phyloP scores from a whole-genome alignment of 2,329 filamentous ascomycete genomes.

The Alternaria sp. region DNA sequence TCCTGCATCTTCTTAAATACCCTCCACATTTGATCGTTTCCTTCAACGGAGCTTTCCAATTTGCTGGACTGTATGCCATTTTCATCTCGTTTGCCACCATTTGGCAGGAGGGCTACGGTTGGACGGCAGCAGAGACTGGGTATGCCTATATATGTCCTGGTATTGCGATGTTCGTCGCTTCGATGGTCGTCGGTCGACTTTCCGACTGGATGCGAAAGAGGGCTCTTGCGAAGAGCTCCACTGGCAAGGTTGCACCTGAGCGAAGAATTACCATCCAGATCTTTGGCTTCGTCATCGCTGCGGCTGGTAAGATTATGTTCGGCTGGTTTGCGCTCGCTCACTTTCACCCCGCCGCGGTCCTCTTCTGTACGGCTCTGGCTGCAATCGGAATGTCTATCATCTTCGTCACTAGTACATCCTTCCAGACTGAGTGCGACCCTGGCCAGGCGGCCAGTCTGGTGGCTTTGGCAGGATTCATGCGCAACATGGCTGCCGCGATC shows the following conservation, averaged over 20 bases:
- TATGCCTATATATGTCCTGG: slow-evolving; percentile 48
- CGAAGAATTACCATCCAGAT: slow-evolving; percentile 51
- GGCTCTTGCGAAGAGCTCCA: slow-evolving; percentile 27
- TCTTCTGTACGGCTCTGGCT: slow-evolving; percentile 38
- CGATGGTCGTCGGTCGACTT: slow-evolving; percentile 47
- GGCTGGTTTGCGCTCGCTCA: slow-evolving; percentile 49
- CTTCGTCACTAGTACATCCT: slow-evolving; percentile 52
- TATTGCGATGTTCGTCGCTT: slow-evolving; percentile 45
- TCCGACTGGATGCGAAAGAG: slow-evolving; percentile 49
- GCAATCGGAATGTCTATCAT: slow-evolving; percentile 50
- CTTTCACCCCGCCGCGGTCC: slow-evolving; percentile 25
- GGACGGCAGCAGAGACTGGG: slow-evolving; percentile 44
- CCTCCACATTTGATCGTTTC: slow-evolving; percentile 40
- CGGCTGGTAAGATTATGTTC: slow-evolving; percentile 50
- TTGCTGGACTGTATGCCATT: slow-evolving; percentile 36
- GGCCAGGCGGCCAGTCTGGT: slow-evolving; percentile 51
- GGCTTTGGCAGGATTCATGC: slow-evolving; percentile 50
- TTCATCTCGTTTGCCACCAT: slow-evolving; percentile 34
- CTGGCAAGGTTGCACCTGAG: slow-evolving; percentile 46
- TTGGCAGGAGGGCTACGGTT: slow-evolving; percentile 43
- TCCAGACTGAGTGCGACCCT: slow-evolving; percentile 51
- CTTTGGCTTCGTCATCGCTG: slow-evolving; percentile 49
- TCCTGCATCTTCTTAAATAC: slow-evolving; percentile 35
- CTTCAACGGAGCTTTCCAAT: slow-evolving; percentile 36
- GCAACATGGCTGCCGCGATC: slow-evolving; percentile 51